Base-by-base conservation (phyloP, 345 rosid species). In the Euphorbia peplus region DNA sequence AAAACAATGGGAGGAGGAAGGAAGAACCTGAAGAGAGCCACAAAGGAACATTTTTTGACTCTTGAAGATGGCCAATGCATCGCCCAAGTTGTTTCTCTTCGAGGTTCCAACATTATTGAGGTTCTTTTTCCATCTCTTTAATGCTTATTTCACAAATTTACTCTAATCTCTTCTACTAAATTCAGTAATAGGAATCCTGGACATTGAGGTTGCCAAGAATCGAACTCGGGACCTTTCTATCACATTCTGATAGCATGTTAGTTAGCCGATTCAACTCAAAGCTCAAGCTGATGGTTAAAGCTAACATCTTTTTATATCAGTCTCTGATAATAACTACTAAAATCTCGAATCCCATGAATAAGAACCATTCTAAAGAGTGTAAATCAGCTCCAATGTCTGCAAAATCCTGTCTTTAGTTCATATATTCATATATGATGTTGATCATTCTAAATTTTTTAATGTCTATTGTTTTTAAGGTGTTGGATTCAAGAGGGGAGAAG, bases 81-180 rank as follows among this genome's bases (percentile, higher is more conserved):
- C 60, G 85, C 80, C 70, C 90, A 85, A 66, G 97, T 89, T 64
- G 77, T 91, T 59, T 91, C 98, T 72, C 89, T 91, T 64, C 79
- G 92, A 73, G 96, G 98, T 54, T 91, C 97, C 79, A 93, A 91
- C 81, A 82, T 86, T 74, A 85, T 91, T 69, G 97, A 91, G 97
- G 66, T 60, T 3, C 25, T 60, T 62, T 62, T 41, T 41, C 66
- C 25, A 4, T 39, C 3, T 60, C 64, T 60, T 35, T 60, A 60
- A 32, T 32, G 63, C 46, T 32, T 32, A 39, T 14, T n/a, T 11
- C 8, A 32, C 37, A n/a, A 18, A n/a, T 21, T 53, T 8, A n/a
- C 10, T 11, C 29, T 19, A n/a, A n/a, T n/a, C n/a, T n/a, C n/a
- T 68, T 37, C 13, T 41, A n/a, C 47, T 22, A n/a, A n/a, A n/a